phyloP scores from a whole-genome alignment of 1,284 basidiomycete species.

The Meripilus lineatus region DNA sequence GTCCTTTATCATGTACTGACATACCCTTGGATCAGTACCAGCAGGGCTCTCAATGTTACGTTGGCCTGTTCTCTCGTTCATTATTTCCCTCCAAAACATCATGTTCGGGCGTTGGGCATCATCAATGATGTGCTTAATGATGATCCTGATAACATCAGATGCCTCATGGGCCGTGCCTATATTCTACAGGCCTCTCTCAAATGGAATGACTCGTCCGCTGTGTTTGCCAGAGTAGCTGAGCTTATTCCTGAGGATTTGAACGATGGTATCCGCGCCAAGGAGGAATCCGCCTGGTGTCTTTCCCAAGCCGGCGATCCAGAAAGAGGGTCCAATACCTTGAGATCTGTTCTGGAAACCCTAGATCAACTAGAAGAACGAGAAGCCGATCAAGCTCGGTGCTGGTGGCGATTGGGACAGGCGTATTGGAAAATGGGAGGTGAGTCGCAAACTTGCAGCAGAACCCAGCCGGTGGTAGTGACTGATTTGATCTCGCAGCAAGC shows the following conservation, averaged over 20 bases:
- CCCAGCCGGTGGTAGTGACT: not conserved
- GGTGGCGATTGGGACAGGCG: slow-evolving; percentile 82
- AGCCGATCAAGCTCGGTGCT: slow-evolving; percentile 67
- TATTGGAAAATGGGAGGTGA: slow-evolving; percentile 74
- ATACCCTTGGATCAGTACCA: too few relatives aligned
- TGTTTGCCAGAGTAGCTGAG: slow-evolving; percentile 54
- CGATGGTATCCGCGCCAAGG: slow-evolving; percentile 64
- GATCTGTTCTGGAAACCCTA: slow-evolving; percentile 53
- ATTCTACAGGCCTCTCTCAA: slow-evolving; percentile 60
- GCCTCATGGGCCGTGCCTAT: slow-evolving; percentile 74
- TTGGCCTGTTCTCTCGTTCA: slow-evolving; percentile 79
- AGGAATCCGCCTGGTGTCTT: slow-evolving; percentile 87
- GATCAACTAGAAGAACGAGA: slow-evolving; percentile 50
- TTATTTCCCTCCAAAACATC: slow-evolving; percentile 87
- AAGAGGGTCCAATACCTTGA: slow-evolving; percentile 52
- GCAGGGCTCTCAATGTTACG: slow-evolving; percentile 57
- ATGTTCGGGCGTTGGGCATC: slow-evolving; percentile 70
- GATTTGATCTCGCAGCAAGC: slow-evolving; percentile 26
- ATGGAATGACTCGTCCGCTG: slow-evolving; percentile 66
- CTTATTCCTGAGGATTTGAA: slow-evolving; percentile 42
- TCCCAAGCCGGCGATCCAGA: slow-evolving; percentile 54
- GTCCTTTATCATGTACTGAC: not conserved
- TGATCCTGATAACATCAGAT: slow-evolving; percentile 59
- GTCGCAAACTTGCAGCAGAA: slow-evolving; percentile 18
- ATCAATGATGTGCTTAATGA: slow-evolving; percentile 67